Conservation (phyloP, 371 early-diverging fungal genomes). For the Zychaea mexicana region DNA sequence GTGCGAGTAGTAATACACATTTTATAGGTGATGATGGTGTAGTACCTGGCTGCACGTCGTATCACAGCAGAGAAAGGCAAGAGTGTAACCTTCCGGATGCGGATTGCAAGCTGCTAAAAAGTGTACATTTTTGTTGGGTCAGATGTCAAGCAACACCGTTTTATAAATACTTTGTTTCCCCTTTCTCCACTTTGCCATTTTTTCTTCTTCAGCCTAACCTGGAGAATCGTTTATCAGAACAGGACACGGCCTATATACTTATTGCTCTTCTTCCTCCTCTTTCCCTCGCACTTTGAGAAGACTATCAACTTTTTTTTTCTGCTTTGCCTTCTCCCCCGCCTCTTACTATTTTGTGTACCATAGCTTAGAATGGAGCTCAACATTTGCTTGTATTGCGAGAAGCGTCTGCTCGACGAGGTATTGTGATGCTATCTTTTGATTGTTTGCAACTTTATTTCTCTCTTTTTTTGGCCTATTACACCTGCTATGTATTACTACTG, state of each 20-base stretch:
- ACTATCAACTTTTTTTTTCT: background rate
- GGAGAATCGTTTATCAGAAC: too few relatives aligned
- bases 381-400: slow-evolving; percentile 23
- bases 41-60: background rate
- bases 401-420: slow-evolving; percentile 17
- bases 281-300: background rate
- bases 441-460: background rate
- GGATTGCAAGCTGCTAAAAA: too few relatives aligned
- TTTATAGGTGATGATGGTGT: too few relatives aligned
- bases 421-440: background rate
- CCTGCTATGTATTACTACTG: background rate
- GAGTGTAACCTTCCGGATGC: background rate
- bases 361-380: slow-evolving; percentile 17
- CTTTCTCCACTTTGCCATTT: slow-evolving; percentile 1
- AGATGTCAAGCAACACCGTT: background rate
- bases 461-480: background rate
- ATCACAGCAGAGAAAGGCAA: background rate
- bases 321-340: too few relatives aligned
- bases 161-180: background rate
- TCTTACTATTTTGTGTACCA: background rate
- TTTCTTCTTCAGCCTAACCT: too few relatives aligned
- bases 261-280: too few relatives aligned
- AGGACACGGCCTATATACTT: too few relatives aligned
- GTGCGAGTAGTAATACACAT: too few relatives aligned
- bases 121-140: slow-evolving; percentile 6